These are phyloP conservation scores for Botrytis paeoniae DNA, from an alignment of 2,329 filamentous ascomycete genomes.

Conservation along the genomic window DNA sequence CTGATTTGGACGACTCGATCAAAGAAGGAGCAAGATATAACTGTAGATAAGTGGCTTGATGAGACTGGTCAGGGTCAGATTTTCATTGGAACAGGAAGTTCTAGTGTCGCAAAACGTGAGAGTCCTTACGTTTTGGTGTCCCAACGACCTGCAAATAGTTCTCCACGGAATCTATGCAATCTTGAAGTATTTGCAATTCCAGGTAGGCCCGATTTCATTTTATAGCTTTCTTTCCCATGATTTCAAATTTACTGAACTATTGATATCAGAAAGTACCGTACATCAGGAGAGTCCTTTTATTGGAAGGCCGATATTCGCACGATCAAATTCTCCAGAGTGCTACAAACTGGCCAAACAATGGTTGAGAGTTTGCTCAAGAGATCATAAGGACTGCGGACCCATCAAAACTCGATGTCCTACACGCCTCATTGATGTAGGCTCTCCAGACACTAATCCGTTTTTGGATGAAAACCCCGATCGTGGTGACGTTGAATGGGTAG, in stretches of 20 bases:
- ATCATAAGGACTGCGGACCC: slow-evolving; percentile 12
- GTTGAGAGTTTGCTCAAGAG: slow-evolving; percentile 10
- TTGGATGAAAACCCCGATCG: slow-evolving; percentile 7
- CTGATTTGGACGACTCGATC: slow-evolving; percentile 1
- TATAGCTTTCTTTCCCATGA: background rate
- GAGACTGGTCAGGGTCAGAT: slow-evolving; percentile 13
- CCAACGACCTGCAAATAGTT: slow-evolving; percentile 11
- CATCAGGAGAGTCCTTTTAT: slow-evolving; percentile 4
- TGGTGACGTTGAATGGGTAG: slow-evolving; percentile 1
- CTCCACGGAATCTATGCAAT: slow-evolving; percentile 11
- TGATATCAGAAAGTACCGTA: background rate
- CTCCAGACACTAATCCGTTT: background rate
- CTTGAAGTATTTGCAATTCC: slow-evolving; percentile 4
- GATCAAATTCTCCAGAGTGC: slow-evolving; percentile 9
- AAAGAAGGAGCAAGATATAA: slow-evolving; percentile 4
- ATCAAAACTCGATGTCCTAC: slow-evolving; percentile 14
- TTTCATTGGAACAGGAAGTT: slow-evolving; percentile 18
- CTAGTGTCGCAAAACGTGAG: slow-evolving; percentile 15
- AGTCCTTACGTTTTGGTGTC: slow-evolving; percentile 16
- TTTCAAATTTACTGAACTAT: background rate
- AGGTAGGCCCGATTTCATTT: background rate
- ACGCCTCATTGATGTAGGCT: slow-evolving; percentile 16
- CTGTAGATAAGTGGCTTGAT: slow-evolving; percentile 13
- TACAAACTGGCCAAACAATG: slow-evolving; percentile 16
- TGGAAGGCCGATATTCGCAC: slow-evolving; percentile 13